Evolutionary conservation across 148 eudicot genomes (phyloP), one percentile per base, ranked within the genome.

Genomic region (Polygonum maritimum): DNA sequence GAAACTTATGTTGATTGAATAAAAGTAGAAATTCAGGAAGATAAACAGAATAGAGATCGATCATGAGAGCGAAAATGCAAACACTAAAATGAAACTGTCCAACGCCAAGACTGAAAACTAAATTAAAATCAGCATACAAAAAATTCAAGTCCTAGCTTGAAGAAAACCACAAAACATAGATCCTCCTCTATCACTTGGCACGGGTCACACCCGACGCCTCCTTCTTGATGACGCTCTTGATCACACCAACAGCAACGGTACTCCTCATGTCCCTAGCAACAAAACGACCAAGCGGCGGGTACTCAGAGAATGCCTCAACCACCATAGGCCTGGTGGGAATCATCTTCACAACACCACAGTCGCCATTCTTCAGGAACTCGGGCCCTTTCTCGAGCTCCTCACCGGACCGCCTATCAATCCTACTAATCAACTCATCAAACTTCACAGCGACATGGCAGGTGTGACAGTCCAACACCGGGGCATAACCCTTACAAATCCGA

Each of bases 251-350:
- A 74, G 83, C 83, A 70, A 81, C 83, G 0, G 80, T 78, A 4
- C 74, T 80, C 3, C 80, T 58, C 80, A 51, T 15, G 76, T 81
- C 80, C 69, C 83, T 78, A n/a, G 78, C 80, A 4, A 78, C 78
- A 75, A 81, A 81, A 33, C 78, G 74, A 48, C 84, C 81, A 36
- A 78, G 78, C 0, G 81, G 81, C 10, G 81, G 84, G 76, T 81
- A 81, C 67, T 78, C 81, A 0, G 78, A 21, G 71, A 81, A 81
- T 1, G 81, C 78, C 76, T 81, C 81, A 55, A 81, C 84, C 58
- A 78, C 81, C 81, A 81, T 81, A 41, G 84, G 84, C 67, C 70
- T 81, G 76, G 78, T 78, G 18, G 84, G 84, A 75, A 81, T 74
- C 81, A 81, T 81, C 81, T 81, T 81, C 1, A 81, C 81, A 55